Percentiles rank a stretch among this genome's conserved stretches.
Evolutionary conservation across 129 eudicot species (phyloP).

Genomic region (Escallonia rubra): DNA sequence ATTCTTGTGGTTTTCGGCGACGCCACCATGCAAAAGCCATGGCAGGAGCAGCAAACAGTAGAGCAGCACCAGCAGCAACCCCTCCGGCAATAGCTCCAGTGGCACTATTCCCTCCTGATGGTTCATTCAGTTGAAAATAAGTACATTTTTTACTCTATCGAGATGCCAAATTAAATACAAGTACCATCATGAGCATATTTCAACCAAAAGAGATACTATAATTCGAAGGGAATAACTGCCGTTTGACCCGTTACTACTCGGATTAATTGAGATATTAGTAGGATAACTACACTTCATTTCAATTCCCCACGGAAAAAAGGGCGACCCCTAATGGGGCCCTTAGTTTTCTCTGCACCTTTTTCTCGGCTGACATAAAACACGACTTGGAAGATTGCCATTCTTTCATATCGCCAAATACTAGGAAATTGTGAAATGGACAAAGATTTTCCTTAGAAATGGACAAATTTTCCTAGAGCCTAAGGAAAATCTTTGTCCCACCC

Average conservation of each 20-base stretch:
- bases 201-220: not conserved
- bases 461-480: no score
- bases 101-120: constrained; percentile 10
- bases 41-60: constrained; percentile 19
- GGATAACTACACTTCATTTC: no score
- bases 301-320: no score
- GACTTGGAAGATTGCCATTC: not conserved
- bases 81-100: constrained; percentile 21
- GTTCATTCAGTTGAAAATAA: not conserved
- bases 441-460: no score
- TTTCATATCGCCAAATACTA: no score
- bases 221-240: not conserved
- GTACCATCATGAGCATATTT: not conserved
- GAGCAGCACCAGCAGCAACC: constrained; percentile 19
- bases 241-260: no score
- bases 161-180: not conserved
- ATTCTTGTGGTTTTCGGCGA: constrained; percentile 11
- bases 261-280: not conserved
- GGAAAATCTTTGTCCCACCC: no score
- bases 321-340: no score
- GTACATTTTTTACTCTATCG: not conserved
- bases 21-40: constrained; percentile 22
- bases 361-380: not conserved
- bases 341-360: no score
- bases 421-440: no score